Conservation (phyloP, 108 stramenopile genomes). For the Mayamaea pseudoterrestris region DNA sequence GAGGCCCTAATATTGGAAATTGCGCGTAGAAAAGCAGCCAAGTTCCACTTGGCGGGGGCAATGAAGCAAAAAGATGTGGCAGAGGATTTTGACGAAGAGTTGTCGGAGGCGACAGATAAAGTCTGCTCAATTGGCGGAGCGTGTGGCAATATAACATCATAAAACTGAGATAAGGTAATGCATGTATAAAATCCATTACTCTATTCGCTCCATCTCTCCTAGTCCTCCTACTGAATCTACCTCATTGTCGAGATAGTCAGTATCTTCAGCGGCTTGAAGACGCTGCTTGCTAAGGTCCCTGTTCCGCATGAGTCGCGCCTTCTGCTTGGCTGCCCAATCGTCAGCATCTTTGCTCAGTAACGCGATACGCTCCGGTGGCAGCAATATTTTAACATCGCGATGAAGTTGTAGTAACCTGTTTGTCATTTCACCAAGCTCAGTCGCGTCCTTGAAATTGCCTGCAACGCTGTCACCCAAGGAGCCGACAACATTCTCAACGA, state of each 20-base stretch:
- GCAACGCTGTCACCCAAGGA: slow-evolving; percentile 59
- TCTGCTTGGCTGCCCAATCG: slow-evolving; percentile 71
- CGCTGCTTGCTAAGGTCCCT: slow-evolving; percentile 51
- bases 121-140: slow-evolving; percentile 64
- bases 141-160: slow-evolving; percentile 65
- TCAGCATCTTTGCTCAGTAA: slow-evolving; percentile 67
- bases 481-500: slow-evolving; percentile 76
- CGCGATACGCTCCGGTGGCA: slow-evolving; percentile 73
- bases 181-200: slow-evolving; percentile 2
- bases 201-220: slow-evolving; percentile 26
- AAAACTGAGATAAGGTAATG: too few species aligned
- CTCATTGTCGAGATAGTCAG: slow-evolving; percentile 18
- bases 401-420: slow-evolving; percentile 70
- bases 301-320: slow-evolving; percentile 42
- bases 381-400: slow-evolving; percentile 63
- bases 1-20: slow-evolving; percentile 64
- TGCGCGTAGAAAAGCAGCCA: slow-evolving; percentile 51
- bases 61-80: slow-evolving; percentile 30
- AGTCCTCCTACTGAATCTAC: slow-evolving; percentile 10
- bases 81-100: slow-evolving; percentile 5
- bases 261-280: slow-evolving; percentile 26
- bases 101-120: slow-evolving; percentile 64
- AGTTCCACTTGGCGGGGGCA: slow-evolving; percentile 48
- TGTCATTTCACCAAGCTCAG: slow-evolving; percentile 60
- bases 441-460: slow-evolving; percentile 54